Base-by-base conservation (phyloP, 2,329 filamentous ascomycete species). In the Sporothrix variecibatus region DNA sequence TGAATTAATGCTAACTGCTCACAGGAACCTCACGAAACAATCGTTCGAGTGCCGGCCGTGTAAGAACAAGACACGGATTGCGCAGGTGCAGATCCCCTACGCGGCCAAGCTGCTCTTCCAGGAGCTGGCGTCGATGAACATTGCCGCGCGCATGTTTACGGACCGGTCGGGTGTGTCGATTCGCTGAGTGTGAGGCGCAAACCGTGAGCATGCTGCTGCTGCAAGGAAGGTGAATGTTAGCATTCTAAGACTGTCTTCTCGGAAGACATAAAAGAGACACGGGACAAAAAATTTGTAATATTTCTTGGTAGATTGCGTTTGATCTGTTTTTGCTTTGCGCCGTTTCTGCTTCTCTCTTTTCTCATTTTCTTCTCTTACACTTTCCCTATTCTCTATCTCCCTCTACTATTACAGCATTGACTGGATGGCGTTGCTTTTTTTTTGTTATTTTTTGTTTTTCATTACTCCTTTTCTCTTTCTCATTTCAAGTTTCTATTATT, bases 1-100 rank as follows among this genome's bases (percentile, higher is more conserved):
- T n/a, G n/a, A n/a, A n/a, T n/a, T n/a, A n/a, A n/a, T n/a, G 87
- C 81, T 76, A 75, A 43, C 46, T 75, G 1, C 3, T 3, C 6
- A 0, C 78, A 97, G 94, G 64, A 96, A 97, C 86, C 89, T 99
- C 75, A 95, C 95, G 80, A 97, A 97, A 84, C 94, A 96, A 80
- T 94, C 94, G 38, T 98, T 98, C 81, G 95, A 98, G 83, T 99
- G 96, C 84, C 90, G 96, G 73, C 94, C 96, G 46, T 99, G 96
- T 89, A 96, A 97, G 87, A 99, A 99, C 88, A 98, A 98, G 89
- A 98, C 95, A 77, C 94, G 94, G 86, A 98, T 99, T 82, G 96
- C 95, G 5, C 96, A 99, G 83, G 93, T 99, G 73, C 94, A 98
- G 82, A 97, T 99, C 77, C 96, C 96, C 0, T 99, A 99, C 81